phyloP scores from a whole-genome alignment of 1,284 basidiomycete species.

The Heterobasidion parviporum region DNA sequence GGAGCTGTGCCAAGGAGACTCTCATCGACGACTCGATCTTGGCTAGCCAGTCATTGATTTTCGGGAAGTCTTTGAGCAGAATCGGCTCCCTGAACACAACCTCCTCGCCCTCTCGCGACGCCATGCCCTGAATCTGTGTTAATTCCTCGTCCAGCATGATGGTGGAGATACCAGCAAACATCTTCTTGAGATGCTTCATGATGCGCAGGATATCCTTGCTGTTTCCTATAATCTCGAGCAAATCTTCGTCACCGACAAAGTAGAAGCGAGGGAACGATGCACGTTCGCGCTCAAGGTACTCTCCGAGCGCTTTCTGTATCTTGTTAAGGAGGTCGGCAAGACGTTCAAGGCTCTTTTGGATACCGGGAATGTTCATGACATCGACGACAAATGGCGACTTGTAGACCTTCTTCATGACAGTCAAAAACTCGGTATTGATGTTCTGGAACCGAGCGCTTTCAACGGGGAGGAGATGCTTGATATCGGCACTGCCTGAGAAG shows the following conservation, averaged over 20 bases:
- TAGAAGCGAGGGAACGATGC: constrained; percentile 99
- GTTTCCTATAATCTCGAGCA: constrained; percentile 98
- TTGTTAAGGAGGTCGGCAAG: constrained; percentile 94
- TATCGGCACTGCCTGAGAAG: constrained; percentile 97
- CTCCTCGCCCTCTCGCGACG: constrained; percentile 92
- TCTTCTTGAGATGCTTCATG: constrained; percentile 99
- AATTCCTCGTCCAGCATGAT: constrained; percentile 86
- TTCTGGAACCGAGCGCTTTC: constrained; percentile 97
- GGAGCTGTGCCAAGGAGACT: constrained; percentile 77
- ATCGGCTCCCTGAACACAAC: constrained; percentile 82
- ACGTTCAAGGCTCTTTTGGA: constrained; percentile 96
- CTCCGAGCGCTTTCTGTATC: constrained; percentile 98
- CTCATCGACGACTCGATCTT: constrained; percentile 93
- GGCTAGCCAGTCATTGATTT: constrained; percentile 98
- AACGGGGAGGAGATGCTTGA: constrained; percentile 96
- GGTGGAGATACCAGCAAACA: constrained; percentile 97
- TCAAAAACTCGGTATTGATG: constrained; percentile 97
- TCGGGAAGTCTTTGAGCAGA: constrained; percentile 85
- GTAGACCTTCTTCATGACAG: constrained; percentile 99
- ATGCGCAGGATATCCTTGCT: constrained; percentile 97
- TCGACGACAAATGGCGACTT: constrained; percentile 98
- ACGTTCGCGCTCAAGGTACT: constrained; percentile 96
- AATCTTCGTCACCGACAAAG: constrained; percentile 98
- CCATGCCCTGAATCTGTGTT: constrained; percentile 83
- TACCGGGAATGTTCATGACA: constrained; percentile 92